phyloP scores from a whole-genome alignment of 2,329 filamentous ascomycete species.

The Pestalotiopsis sp. region DNA sequence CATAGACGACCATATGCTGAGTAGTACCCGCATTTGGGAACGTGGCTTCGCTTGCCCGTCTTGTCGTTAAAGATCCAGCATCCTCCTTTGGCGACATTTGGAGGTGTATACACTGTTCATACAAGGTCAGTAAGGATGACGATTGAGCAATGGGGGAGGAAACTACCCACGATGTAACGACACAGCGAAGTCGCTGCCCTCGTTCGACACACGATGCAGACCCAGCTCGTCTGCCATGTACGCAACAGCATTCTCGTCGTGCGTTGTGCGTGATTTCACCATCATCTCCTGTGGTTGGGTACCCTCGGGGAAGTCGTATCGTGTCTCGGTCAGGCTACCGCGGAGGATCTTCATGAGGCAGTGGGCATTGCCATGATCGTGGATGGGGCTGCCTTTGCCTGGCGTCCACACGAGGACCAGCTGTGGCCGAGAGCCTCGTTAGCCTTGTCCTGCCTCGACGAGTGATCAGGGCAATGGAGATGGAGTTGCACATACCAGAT shows the following conservation, averaged over 20 bases:
- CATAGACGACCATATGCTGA: slow-evolving; percentile 60
- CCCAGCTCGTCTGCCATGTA: slow-evolving; percentile 93
- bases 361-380: slow-evolving; percentile 86
- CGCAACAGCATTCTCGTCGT: slow-evolving; percentile 72
- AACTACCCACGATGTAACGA: slow-evolving; percentile 69
- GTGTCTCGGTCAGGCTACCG: slow-evolving; percentile 77
- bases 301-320: slow-evolving; percentile 70
- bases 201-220: slow-evolving; percentile 80
- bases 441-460: slow-evolving; percentile 15
- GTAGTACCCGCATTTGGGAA: slow-evolving; percentile 71
- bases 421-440: slow-evolving; percentile 42
- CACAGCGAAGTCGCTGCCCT: slow-evolving; percentile 73
- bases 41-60: slow-evolving; percentile 73
- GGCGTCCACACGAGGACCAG: slow-evolving; percentile 89
- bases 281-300: slow-evolving; percentile 56
- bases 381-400: slow-evolving; percentile 79
- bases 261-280: slow-evolving; percentile 66
- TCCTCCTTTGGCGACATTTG: slow-evolving; percentile 80
- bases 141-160: slow-evolving; percentile 5
- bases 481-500: slow-evolving; percentile 39
- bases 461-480: slow-evolving; percentile 1
- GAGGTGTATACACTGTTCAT: slow-evolving; percentile 73
- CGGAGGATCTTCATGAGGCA: slow-evolving; percentile 90
- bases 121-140: slow-evolving; percentile 16
- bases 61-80: slow-evolving; percentile 79